phyloP scores from a whole-genome alignment of 2,329 filamentous ascomycete genomes.

The Venturia pyrina region DNA sequence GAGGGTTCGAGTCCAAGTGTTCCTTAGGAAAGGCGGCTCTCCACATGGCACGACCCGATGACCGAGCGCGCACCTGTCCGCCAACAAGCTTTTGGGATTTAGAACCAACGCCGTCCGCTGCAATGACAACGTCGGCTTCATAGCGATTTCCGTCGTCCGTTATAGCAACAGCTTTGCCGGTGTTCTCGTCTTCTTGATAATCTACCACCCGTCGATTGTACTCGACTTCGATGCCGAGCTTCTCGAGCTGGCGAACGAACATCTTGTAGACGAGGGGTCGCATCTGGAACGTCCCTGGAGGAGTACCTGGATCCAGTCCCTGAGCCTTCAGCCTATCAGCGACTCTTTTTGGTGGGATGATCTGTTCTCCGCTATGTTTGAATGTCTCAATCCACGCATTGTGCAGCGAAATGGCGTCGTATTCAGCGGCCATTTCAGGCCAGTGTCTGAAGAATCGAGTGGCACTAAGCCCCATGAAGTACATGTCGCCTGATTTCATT shows the following conservation, averaged over 20 bases:
- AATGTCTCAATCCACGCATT: constrained; percentile 47
- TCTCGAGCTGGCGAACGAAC: constrained; percentile 41
- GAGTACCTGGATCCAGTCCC: constrained; percentile 37
- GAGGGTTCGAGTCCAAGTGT: constrained; percentile 34
- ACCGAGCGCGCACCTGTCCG: constrained; percentile 32
- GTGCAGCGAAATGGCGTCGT: constrained; percentile 42
- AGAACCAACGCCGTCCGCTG: constrained; percentile 33
- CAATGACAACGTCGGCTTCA: constrained; percentile 32
- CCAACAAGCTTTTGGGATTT: constrained; percentile 36
- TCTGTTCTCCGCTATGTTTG: constrained; percentile 42
- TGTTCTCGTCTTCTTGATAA: constrained; percentile 33
- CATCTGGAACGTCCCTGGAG: constrained; percentile 47
- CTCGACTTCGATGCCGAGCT: constrained; percentile 32
- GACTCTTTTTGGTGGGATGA: constrained; percentile 39
- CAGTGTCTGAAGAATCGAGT: constrained; percentile 46
- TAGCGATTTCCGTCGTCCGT: constrained; percentile 31
- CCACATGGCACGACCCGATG: constrained; percentile 31
- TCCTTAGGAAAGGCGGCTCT: constrained; percentile 32
- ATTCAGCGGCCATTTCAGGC: constrained; percentile 43
- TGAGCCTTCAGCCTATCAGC: constrained; percentile 39
- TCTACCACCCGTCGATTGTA: constrained; percentile 33
- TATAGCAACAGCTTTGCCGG: constrained; percentile 25
- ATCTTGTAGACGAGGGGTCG: constrained; percentile 46
- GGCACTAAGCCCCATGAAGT: constrained; percentile 48
- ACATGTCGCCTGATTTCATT: constrained; percentile 42